Percentiles rank a stretch among this genome's conserved stretches.
These are phyloP conservation scores for Papiliotrema nemorosa DNA, from an alignment of 1,284 basidiomycete species.

Conservation along the genomic window DNA sequence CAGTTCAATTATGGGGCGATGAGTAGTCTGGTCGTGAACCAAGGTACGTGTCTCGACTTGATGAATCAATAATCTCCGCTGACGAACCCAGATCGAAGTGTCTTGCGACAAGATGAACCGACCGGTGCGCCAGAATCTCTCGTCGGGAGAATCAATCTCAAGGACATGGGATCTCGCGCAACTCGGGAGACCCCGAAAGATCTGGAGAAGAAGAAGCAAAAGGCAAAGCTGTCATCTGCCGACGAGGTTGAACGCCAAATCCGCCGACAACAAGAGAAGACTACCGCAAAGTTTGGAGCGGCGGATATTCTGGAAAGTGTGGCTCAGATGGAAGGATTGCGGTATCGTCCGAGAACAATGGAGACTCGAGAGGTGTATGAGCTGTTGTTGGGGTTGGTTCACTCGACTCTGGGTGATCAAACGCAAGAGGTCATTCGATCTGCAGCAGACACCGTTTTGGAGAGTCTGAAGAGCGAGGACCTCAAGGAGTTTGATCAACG, in stretches of 20 bases:
- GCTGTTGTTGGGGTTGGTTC: slow-evolving; percentile 79
- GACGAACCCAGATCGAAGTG: slow-evolving; percentile 40
- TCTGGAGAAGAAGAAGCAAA: slow-evolving; percentile 93
- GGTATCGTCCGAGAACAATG: slow-evolving; percentile 88
- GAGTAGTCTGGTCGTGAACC: slow-evolving; percentile 78
- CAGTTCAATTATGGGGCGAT: slow-evolving; percentile 88
- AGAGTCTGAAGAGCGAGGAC: slow-evolving; percentile 82
- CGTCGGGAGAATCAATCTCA: slow-evolving; percentile 82
- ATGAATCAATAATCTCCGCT: slow-evolving; percentile 1
- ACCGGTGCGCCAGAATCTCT: slow-evolving; percentile 93
- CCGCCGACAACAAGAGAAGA: slow-evolving; percentile 40
- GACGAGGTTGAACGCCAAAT: slow-evolving; percentile 51
- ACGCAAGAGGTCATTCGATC: slow-evolving; percentile 92
- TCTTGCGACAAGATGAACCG: slow-evolving; percentile 82
- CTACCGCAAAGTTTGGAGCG: slow-evolving; percentile 49
- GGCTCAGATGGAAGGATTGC: slow-evolving; percentile 85
- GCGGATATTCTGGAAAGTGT: slow-evolving; percentile 90
- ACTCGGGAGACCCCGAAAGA: slow-evolving; percentile 81
- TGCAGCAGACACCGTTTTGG: slow-evolving; percentile 86
- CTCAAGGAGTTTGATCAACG: slow-evolving; percentile 98
- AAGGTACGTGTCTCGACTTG: slow-evolving; percentile 49
- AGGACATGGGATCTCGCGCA: slow-evolving; percentile 91
- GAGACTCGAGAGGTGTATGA: slow-evolving; percentile 96
- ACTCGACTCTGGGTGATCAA: slow-evolving; percentile 84
- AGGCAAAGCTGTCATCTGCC: slow-evolving; percentile 55